These are phyloP conservation scores for Paecilomyces variotii DNA, from an alignment of 2,329 filamentous ascomycete species.

Conservation along the genomic window DNA sequence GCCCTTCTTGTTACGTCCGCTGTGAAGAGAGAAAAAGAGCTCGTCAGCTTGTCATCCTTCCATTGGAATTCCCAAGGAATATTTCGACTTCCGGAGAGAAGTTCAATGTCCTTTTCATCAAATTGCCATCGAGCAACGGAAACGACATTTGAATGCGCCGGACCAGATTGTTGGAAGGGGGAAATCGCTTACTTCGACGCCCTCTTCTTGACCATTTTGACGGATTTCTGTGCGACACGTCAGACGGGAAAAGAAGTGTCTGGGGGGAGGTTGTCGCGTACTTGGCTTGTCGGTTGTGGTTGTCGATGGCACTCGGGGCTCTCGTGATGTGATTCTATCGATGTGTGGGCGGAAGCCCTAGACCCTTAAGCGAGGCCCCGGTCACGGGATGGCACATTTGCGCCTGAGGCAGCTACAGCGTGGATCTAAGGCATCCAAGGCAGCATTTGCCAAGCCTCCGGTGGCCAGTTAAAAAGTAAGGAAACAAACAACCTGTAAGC, in stretches of 20 bases:
- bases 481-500: neutral
- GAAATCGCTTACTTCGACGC: conserved; percentile 57
- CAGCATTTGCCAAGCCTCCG: neutral
- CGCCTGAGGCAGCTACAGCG: conserved; percentile 8
- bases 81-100: conserved; percentile 6
- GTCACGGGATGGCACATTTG: conserved; percentile 16
- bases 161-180: conserved; percentile 9
- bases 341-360: conserved; percentile 31
- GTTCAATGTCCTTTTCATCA: conserved; percentile 10
- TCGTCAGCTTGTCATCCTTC: conserved; percentile 24
- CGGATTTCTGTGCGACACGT: conserved; percentile 38
- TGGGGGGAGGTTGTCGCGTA: conserved; percentile 22
- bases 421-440: neutral
- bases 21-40: conserved; percentile 34
- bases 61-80: conserved; percentile 1
- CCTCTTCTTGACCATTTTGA: conserved; percentile 69
- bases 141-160: neutral
- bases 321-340: conserved; percentile 23
- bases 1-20: conserved; percentile 99
- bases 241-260: conserved; percentile 18
- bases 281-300: conserved; percentile 33
- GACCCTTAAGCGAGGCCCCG: conserved; percentile 30
- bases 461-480: neutral
- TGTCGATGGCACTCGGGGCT: conserved; percentile 29
- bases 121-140: neutral